A percentile compares a stretch with the other conserved stretches of the same genome.
Conservation (phyloP, 768 basidiomycete species). For the Scleroderma citrinum region DNA sequence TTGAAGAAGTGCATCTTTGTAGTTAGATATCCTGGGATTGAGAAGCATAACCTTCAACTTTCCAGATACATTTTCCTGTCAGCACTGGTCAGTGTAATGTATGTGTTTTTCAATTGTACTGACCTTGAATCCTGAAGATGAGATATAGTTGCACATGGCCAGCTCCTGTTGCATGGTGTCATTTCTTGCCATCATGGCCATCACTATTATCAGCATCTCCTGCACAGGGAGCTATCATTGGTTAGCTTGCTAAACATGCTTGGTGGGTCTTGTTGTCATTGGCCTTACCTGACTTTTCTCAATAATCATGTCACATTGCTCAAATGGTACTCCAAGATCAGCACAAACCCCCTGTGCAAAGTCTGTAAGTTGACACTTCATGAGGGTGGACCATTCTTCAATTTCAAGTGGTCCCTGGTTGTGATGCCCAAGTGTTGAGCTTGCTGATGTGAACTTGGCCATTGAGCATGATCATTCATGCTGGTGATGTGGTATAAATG, state of each 20-base stretch:
- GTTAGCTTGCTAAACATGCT: neutral
- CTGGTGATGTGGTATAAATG: neutral
- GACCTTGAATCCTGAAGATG: neutral
- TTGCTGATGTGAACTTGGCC: neutral
- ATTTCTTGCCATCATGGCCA: neutral
- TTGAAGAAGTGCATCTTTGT: neutral
- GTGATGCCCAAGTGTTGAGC: neutral
- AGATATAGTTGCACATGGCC: neutral
- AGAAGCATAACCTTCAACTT: neutral
- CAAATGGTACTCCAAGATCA: no score
- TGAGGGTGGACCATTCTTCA: no score
- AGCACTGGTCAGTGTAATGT: neutral
- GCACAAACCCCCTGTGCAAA: no score
- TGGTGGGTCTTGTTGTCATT: neutral
- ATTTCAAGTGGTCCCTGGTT: no score
- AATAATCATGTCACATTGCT: neutral
- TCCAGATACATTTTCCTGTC: neutral
- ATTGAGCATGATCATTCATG: neutral
- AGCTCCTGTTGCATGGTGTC: neutral
- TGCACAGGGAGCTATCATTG: neutral
- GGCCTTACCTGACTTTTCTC: neutral
- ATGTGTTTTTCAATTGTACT: neutral
- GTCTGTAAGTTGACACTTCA: no score
- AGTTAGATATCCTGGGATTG: neutral
- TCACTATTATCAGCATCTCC: neutral